A percentile compares a stretch with the other conserved stretches of the same genome.
Conservation (phyloP, 192 early-diverging fungal species). For the Backusella psychrophila region DNA sequence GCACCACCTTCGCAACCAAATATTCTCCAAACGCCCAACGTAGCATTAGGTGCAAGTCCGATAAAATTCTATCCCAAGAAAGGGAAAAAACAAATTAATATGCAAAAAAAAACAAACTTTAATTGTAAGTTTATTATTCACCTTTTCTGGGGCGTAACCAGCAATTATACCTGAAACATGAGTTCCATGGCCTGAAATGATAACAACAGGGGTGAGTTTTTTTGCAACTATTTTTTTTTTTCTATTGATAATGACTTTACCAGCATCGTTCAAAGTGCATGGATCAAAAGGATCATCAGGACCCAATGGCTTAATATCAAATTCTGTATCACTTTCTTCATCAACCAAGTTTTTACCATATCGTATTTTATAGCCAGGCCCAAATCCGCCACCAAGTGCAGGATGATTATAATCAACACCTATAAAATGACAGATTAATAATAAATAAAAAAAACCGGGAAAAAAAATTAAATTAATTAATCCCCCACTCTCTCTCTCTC, state of each 20-base stretch:
- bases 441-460: not conserved
- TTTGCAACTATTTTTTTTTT: not conserved
- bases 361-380: conserved; percentile 53
- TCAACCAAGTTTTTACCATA: conserved; percentile 66
- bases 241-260: not conserved
- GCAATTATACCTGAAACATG: conserved; percentile 62
- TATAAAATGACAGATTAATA: not conserved
- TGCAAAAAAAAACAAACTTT: not conserved
- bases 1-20: conserved; percentile 73
- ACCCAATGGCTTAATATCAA: conserved; percentile 2
- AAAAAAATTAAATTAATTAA: conserved; percentile 1
- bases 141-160: conserved; percentile 25
- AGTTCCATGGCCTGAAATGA: conserved; percentile 56
- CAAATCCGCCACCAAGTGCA: conserved; percentile 64
- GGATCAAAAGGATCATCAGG: conserved; percentile 48
- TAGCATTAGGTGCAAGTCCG: conserved; percentile 64
- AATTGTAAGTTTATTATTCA: not conserved
- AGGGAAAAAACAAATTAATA: conserved; percentile 5
- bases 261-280: conserved; percentile 5
- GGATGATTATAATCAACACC: conserved; percentile 61
- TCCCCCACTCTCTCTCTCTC: not conserved
- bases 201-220: not conserved
- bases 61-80: conserved; percentile 32
- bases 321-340: conserved; percentile 35
- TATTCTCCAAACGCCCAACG: conserved; percentile 75